phyloP scores from a whole-genome alignment of 495 filamentous ascomycete species.

The Penicillium flavigenum region DNA sequence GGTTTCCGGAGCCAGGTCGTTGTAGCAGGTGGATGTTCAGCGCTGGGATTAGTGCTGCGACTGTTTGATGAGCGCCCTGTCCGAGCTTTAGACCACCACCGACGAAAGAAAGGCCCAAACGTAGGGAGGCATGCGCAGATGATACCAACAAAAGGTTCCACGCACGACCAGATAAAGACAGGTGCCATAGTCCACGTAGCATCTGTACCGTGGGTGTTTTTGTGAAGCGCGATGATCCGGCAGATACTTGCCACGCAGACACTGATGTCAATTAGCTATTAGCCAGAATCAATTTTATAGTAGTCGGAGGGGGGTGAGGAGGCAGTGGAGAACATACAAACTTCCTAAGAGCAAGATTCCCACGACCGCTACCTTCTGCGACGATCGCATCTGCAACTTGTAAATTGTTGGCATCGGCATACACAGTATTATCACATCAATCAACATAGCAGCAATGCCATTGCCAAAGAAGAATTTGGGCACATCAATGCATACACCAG shows the following conservation, averaged over 20 bases:
- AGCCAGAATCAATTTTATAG: not conserved
- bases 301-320: not conserved
- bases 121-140: slow-evolving; percentile 3
- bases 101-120: slow-evolving; percentile 1
- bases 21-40: not conserved
- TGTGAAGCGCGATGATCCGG: not conserved
- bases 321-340: not conserved
- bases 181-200: not conserved
- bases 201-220: not conserved
- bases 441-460: slow-evolving; percentile 2
- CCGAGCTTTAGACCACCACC: not conserved
- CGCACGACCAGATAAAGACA: slow-evolving; percentile 3
- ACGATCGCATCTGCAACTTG: not conserved
- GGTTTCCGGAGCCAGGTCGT: not conserved
- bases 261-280: not conserved
- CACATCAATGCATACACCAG: not conserved
- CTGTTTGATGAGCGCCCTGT: not conserved
- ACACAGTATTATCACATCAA: slow-evolving; percentile 1
- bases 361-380: not conserved
- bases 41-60: not conserved
- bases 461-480: slow-evolving; percentile 2
- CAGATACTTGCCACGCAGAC: not conserved
- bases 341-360: not conserved
- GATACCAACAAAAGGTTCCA: slow-evolving; percentile 3
- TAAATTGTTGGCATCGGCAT: not conserved